phyloP scores from a whole-genome alignment of 352 stramenopile species.

The Phytopythium montanum region DNA sequence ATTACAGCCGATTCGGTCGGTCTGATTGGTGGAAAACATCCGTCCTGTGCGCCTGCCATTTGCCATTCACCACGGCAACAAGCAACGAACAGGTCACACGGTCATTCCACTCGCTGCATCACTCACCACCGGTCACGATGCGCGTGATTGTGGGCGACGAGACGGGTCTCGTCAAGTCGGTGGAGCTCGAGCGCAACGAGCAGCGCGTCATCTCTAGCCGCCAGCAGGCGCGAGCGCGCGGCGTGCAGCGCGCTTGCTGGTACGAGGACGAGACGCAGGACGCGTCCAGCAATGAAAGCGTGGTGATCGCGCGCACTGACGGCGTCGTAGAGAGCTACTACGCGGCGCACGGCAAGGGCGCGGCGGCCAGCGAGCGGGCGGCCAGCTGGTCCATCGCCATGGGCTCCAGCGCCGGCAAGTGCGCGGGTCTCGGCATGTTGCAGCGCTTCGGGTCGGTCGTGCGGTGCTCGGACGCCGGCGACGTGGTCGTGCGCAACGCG shows the following conservation, averaged over 20 bases:
- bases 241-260: conserved; percentile 57
- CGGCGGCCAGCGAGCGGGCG: conserved; percentile 24
- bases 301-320: conserved; percentile 57
- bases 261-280: conserved; percentile 46
- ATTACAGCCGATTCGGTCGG: conserved; percentile 7
- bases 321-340: conserved; percentile 67
- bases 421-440: conserved; percentile 57
- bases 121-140: conserved; percentile 25
- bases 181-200: conserved; percentile 71
- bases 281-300: conserved; percentile 31
- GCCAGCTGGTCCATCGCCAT: conserved; percentile 45
- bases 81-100: background rate
- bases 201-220: conserved; percentile 53
- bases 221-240: conserved; percentile 36
- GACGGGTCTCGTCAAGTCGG: conserved; percentile 78
- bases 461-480: conserved; percentile 51
- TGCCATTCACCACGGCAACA: conserved; percentile 14
- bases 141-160: conserved; percentile 78
- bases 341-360: conserved; percentile 30
- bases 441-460: conserved; percentile 63
- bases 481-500: conserved; percentile 51
- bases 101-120: conserved; percentile 1
- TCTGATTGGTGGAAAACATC: conserved; percentile 11
- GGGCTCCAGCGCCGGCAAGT: conserved; percentile 15
- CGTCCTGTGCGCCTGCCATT: conserved; percentile 9